Evolutionary conservation across 2,329 filamentous ascomycete genomes (phyloP).

Genomic region (Cercospora nicotianae): DNA sequence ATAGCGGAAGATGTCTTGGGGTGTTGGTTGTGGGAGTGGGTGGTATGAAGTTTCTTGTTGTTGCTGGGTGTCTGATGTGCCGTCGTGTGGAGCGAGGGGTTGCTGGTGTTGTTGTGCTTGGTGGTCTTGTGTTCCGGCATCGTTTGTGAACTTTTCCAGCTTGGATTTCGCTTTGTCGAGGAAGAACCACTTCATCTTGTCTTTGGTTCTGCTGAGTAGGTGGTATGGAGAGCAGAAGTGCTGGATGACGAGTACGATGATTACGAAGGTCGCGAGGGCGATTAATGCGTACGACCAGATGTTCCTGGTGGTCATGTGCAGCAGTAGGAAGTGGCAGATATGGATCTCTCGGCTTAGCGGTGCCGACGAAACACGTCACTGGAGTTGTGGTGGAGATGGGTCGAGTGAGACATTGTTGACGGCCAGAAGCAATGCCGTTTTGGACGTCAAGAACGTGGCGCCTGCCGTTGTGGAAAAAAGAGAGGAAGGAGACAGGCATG

Average conservation of each 20-base stretch:
- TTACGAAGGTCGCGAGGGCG: conserved; percentile 25
- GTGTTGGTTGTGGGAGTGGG: conserved; percentile 40
- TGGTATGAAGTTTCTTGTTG: conserved; percentile 16
- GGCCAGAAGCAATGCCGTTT: neutral
- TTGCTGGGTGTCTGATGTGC: conserved; percentile 19
- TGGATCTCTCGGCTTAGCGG: conserved; percentile 1
- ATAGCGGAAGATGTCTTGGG: conserved; percentile 52
- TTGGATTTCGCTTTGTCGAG: conserved; percentile 41
- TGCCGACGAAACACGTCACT: conserved; percentile 12
- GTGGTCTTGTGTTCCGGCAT: neutral
- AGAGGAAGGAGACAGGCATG: neutral
- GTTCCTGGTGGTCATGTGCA: neutral
- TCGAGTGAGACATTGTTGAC: conserved; percentile 15
- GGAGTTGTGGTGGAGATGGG: conserved; percentile 6
- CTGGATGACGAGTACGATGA: conserved; percentile 22
- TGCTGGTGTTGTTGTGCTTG: neutral
- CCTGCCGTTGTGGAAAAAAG: neutral
- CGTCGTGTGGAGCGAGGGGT: neutral
- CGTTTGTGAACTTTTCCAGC: conserved; percentile 32
- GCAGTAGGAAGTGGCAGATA: neutral
- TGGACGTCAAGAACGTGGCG: neutral
- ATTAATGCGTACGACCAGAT: conserved; percentile 26
- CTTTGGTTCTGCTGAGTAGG: conserved; percentile 12
- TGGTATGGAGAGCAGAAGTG: conserved; percentile 9
- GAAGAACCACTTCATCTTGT: conserved; percentile 41